Evolutionary conservation across 2,329 filamentous ascomycete genomes (phyloP).

Genomic region (Emergomyces orientalis): DNA sequence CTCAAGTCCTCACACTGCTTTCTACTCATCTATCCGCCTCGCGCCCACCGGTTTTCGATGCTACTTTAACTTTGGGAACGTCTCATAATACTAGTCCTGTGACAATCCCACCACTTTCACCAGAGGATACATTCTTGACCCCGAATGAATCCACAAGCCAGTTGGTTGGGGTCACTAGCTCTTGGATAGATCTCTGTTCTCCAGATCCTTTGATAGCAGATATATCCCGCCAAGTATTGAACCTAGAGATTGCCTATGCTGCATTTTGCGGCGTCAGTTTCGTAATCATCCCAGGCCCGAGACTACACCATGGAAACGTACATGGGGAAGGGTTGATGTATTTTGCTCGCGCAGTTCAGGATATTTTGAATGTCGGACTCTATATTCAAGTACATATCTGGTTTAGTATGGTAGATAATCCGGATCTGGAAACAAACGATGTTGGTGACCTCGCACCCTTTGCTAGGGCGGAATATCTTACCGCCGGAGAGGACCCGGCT

Average conservation of each 20-base stretch:
- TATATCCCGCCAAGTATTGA: slow-evolving; percentile 80
- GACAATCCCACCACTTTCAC: slow-evolving; percentile 33
- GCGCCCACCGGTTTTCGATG: slow-evolving; percentile 29
- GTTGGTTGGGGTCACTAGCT: slow-evolving; percentile 68
- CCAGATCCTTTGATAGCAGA: slow-evolving; percentile 72
- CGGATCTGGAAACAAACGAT: slow-evolving; percentile 43
- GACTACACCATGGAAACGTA: slow-evolving; percentile 48
- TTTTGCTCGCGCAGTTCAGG: slow-evolving; percentile 75
- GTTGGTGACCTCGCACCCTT: slow-evolving; percentile 39
- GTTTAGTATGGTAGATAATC: slow-evolving; percentile 72
- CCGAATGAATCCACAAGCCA: slow-evolving; percentile 74
- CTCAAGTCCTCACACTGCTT: slow-evolving; percentile 46
- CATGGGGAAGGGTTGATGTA: slow-evolving; percentile 50
- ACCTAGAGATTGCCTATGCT: slow-evolving; percentile 86
- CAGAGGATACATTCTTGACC: slow-evolving; percentile 53
- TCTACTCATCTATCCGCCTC: slow-evolving; percentile 42
- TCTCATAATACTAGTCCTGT: slow-evolving; percentile 34
- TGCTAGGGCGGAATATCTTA: slow-evolving; percentile 34
- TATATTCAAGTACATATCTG: slow-evolving; percentile 74
- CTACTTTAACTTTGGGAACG: slow-evolving; percentile 31
- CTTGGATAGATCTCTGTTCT: slow-evolving; percentile 87
- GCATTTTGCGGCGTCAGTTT: slow-evolving; percentile 87
- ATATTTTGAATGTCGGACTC: slow-evolving; percentile 63
- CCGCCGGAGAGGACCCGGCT: slow-evolving; percentile 19
- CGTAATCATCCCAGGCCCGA: slow-evolving; percentile 71